Conservation (phyloP, 2,329 filamentous ascomycete genomes). For the Camillea tinctor region DNA sequence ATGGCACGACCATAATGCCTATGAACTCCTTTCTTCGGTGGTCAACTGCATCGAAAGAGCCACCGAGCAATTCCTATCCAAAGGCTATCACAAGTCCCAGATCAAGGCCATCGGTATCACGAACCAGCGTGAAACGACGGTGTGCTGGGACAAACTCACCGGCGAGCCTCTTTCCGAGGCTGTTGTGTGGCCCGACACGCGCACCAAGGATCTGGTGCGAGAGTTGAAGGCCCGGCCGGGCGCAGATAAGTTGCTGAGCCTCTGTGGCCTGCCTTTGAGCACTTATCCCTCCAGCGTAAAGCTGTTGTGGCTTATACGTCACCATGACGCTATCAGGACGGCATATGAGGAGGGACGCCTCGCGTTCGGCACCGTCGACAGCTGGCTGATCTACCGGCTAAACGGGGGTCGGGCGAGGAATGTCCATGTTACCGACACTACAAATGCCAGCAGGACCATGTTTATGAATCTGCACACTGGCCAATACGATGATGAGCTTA, state of each 20-base stretch:
- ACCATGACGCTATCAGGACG: slow-evolving; percentile 65
- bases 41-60: slow-evolving; percentile 78
- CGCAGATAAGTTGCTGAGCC: slow-evolving; percentile 65
- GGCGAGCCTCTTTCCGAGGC: slow-evolving; percentile 81
- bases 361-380: slow-evolving; percentile 83
- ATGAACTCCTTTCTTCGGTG: slow-evolving; percentile 72
- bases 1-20: slow-evolving; percentile 88
- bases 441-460: slow-evolving; percentile 89
- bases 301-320: slow-evolving; percentile 76
- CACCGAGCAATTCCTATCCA: slow-evolving; percentile 66
- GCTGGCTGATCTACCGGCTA: slow-evolving; percentile 83
- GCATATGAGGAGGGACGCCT: slow-evolving; percentile 76
- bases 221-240: slow-evolving; percentile 68
- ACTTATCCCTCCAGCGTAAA: slow-evolving; percentile 89
- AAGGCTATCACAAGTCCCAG: slow-evolving; percentile 64
- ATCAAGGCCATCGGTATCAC: slow-evolving; percentile 83
- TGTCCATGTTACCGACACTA: slow-evolving; percentile 79
- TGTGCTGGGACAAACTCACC: slow-evolving; percentile 80
- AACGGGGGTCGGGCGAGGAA: slow-evolving; percentile 68
- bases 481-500: slow-evolving; percentile 73
- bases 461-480: slow-evolving; percentile 86
- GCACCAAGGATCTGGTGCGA: slow-evolving; percentile 69
- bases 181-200: slow-evolving; percentile 87
- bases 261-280: slow-evolving; percentile 80
- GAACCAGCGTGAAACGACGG: slow-evolving; percentile 84